phyloP scores from a whole-genome alignment of 108 stramenopile species.

The Bacterosira constricta region DNA sequence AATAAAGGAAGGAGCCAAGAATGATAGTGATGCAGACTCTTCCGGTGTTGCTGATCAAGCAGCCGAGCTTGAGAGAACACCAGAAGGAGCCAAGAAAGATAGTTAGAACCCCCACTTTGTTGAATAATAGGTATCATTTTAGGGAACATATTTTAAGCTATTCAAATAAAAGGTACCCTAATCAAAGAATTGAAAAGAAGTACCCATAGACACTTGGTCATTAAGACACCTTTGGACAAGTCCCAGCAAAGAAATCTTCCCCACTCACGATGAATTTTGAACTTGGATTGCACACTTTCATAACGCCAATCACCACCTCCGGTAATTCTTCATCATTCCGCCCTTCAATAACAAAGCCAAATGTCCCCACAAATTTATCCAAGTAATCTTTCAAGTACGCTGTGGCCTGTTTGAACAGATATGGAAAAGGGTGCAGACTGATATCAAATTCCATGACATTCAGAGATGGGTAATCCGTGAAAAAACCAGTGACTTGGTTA shows the following conservation, averaged over 20 bases:
- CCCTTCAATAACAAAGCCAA: slow-evolving; percentile 85
- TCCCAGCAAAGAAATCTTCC: slow-evolving; percentile 71
- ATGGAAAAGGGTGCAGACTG: slow-evolving; percentile 83
- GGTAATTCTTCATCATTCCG: slow-evolving; percentile 80
- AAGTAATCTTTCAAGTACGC: slow-evolving; percentile 79
- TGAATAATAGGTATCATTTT: too few species aligned
- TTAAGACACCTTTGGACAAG: not conserved
- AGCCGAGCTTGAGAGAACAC: not conserved
- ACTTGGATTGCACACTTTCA: slow-evolving; percentile 74
- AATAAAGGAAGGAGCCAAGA: too few species aligned
- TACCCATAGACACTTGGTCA: not conserved
- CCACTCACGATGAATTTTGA: slow-evolving; percentile 60
- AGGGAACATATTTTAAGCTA: too few species aligned
- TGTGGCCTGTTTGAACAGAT: slow-evolving; percentile 79
- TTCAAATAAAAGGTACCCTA: too few species aligned
- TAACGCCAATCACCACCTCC: slow-evolving; percentile 69
- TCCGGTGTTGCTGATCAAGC: slow-evolving; percentile 11
- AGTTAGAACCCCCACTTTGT: too few species aligned
- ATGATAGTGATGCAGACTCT: slow-evolving; percentile 33
- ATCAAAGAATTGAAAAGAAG: too few species aligned
- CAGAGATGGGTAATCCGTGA: slow-evolving; percentile 69
- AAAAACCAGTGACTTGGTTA: slow-evolving; percentile 74
- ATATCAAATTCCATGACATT: slow-evolving; percentile 85
- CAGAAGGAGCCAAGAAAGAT: not conserved
- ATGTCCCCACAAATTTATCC: slow-evolving; percentile 66